phyloP scores from a whole-genome alignment of 352 stramenopile genomes.

The Plasmopara viticola region DNA sequence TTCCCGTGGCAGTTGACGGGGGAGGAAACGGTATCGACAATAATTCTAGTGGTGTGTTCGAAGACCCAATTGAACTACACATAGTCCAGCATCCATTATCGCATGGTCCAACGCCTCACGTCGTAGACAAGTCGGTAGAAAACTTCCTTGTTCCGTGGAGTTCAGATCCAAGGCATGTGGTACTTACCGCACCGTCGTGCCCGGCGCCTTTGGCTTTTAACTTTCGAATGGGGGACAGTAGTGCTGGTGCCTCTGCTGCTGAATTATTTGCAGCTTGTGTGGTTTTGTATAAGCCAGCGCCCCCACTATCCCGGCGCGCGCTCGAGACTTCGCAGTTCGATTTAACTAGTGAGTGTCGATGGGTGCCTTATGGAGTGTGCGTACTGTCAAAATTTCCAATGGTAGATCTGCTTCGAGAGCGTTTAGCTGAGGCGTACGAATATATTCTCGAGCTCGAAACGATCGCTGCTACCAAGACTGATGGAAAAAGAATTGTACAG shows the following conservation, averaged over 20 bases:
- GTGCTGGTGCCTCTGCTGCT: conserved; percentile 39
- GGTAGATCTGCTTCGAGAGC: conserved; percentile 71
- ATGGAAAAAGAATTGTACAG: conserved; percentile 10
- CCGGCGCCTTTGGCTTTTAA: conserved; percentile 62
- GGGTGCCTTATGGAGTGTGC: conserved; percentile 77
- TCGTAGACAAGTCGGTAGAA: conserved; percentile 63
- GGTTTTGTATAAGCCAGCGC: conserved; percentile 74
- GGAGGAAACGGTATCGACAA: conserved; percentile 12
- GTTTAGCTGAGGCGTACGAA: conserved; percentile 75
- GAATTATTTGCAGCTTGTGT: conserved; percentile 75
- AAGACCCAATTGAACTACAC: conserved; percentile 37
- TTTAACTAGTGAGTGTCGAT: conserved; percentile 35
- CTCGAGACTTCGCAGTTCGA: conserved; percentile 58
- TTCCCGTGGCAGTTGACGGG: conserved; percentile 14
- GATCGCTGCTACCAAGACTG: conserved; percentile 28
- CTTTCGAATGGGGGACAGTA: conserved; percentile 74
- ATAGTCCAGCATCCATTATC: conserved; percentile 48
- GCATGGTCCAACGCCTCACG: conserved; percentile 37
- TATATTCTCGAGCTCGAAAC: conserved; percentile 69
- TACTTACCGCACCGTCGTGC: conserved; percentile 37
- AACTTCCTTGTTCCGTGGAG: conserved; percentile 67
- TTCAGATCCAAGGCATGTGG: conserved; percentile 34
- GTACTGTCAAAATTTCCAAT: conserved; percentile 80
- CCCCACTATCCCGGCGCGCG: conserved; percentile 45
- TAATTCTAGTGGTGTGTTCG: conserved; percentile 11